Conservation (phyloP, 768 basidiomycete species). For the Serendipita sp. region DNA sequence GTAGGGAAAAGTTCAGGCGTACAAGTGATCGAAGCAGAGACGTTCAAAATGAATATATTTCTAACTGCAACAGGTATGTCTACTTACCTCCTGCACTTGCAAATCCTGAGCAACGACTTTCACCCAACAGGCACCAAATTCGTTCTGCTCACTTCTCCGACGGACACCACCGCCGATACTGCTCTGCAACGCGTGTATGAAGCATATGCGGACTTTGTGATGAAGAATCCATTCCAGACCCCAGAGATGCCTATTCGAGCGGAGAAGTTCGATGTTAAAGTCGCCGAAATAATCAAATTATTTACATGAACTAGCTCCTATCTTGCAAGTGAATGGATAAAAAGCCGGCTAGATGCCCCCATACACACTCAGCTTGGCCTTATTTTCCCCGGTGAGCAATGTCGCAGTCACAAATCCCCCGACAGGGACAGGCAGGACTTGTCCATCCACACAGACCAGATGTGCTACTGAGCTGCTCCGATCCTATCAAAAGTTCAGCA, state of each 20-base stretch:
- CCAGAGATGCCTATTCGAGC: constrained; percentile 98
- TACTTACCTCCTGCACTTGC: not conserved
- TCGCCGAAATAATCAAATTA: constrained; percentile 4
- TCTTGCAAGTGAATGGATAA: not conserved
- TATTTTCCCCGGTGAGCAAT: not conserved
- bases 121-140: constrained; percentile 72
- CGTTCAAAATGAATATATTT: constrained; percentile 85
- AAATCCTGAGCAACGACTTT: not conserved
- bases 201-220: constrained; percentile 83
- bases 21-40: constrained; percentile 90
- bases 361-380: not conserved
- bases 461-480: constrained; percentile 44
- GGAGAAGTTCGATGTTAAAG: constrained; percentile 58
- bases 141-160: constrained; percentile 72
- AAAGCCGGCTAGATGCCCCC: not conserved
- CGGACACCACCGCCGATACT: constrained; percentile 51
- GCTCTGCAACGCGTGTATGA: constrained; percentile 81
- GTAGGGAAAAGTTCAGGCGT: constrained; percentile 66
- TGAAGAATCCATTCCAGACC: constrained; percentile 99
- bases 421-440: constrained; percentile 42
- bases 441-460: constrained; percentile 67
- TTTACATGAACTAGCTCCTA: not conserved
- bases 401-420: constrained; percentile 28
- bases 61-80: constrained; percentile 74
- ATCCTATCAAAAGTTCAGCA: constrained; percentile 28